A percentile compares a stretch with the other conserved stretches of the same genome.
Conservation (phyloP, 2,329 filamentous ascomycete species). For the Aspergillus ochraceoroseus region DNA sequence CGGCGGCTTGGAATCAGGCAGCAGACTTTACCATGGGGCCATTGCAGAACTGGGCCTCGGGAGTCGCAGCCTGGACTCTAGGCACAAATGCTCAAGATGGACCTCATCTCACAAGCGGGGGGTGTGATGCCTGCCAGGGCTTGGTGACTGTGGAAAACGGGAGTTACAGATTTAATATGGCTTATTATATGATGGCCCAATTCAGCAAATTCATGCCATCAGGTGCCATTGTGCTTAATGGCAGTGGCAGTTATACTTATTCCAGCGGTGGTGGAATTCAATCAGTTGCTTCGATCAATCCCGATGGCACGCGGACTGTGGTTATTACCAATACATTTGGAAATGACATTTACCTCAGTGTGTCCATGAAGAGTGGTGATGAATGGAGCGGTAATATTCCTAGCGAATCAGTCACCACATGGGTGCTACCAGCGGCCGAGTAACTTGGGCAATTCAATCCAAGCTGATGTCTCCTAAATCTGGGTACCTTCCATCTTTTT, state of each 20-base stretch:
- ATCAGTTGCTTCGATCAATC: constrained; percentile 47
- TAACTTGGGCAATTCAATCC: no score
- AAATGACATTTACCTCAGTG: constrained; percentile 44
- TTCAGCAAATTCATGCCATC: constrained; percentile 49
- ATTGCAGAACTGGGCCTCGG: constrained; percentile 31
- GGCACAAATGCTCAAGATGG: constrained; percentile 27
- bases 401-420: constrained; percentile 28
- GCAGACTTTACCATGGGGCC: constrained; percentile 30
- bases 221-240: constrained; percentile 43
- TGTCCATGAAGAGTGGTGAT: constrained; percentile 22
- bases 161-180: constrained; percentile 46
- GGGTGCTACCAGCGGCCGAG: constrained; percentile 23
- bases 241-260: constrained; percentile 46
- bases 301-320: constrained; percentile 45
- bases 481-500: no score
- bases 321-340: constrained; percentile 48
- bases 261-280: constrained; percentile 37
- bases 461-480: no score
- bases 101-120: constrained; percentile 28
- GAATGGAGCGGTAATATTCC: constrained; percentile 30
- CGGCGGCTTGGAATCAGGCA: constrained; percentile 25
- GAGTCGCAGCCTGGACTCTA: constrained; percentile 31
- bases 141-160: constrained; percentile 30
- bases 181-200: constrained; percentile 54
- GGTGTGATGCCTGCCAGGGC: constrained; percentile 27